These are phyloP conservation scores for Ulota crispa DNA, from an alignment of 225 moss, liverwort and hornwort genomes.

Conservation along the genomic window DNA sequence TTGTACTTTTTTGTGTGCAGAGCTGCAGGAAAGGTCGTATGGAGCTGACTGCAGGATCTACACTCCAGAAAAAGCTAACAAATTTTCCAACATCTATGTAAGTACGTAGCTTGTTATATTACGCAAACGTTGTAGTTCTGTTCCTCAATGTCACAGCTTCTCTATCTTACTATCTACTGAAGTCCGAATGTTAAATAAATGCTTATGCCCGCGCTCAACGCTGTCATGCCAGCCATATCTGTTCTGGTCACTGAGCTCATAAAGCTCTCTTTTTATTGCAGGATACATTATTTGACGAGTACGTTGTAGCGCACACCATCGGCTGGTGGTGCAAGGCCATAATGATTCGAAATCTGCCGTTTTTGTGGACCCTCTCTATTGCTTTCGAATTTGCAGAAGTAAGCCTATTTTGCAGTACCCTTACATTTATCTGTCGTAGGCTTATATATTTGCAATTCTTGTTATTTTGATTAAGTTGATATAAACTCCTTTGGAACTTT, in stretches of 20 bases:
- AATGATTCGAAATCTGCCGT: slow-evolving; percentile 79
- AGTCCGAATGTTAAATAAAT: not conserved
- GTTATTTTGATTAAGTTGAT: not conserved
- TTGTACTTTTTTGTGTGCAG: slow-evolving; percentile 45
- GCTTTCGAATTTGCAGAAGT: slow-evolving; percentile 98
- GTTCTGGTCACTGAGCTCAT: not conserved
- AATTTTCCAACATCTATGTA: slow-evolving; percentile 88
- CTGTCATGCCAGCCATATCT: not conserved
- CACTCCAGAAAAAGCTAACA: slow-evolving; percentile 86
- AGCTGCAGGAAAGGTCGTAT: slow-evolving; percentile 86
- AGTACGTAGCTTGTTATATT: slow-evolving; percentile 5
- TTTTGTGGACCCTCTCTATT: slow-evolving; percentile 90
- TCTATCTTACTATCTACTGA: not conserved
- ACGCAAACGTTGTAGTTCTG: not conserved
- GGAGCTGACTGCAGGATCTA: slow-evolving; percentile 95
- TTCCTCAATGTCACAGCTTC: not conserved
- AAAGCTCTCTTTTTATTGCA: slow-evolving; percentile 32
- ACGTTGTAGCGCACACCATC: slow-evolving; percentile 89
- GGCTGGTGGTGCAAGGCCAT: slow-evolving; percentile 99
- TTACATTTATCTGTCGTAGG: not conserved
- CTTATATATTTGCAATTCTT: not conserved
- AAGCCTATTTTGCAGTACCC: not conserved
- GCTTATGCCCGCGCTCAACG: not conserved
- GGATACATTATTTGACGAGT: slow-evolving; percentile 96
- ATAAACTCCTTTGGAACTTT: not conserved